Evolutionary conservation across 2,329 filamentous ascomycete genomes (phyloP).

Genomic region (Pseudocercospora fijiensis): DNA sequence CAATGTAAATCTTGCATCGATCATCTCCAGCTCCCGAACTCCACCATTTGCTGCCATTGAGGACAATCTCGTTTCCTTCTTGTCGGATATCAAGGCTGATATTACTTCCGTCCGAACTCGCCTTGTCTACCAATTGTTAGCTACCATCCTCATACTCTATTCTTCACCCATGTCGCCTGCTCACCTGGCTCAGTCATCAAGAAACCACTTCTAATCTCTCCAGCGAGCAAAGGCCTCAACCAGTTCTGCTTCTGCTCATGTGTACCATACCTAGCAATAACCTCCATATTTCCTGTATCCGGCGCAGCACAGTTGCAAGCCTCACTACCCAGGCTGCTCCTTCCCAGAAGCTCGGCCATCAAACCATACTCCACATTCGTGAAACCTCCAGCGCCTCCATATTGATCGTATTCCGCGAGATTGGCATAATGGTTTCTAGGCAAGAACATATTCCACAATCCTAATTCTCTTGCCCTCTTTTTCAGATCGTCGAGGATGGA

Average conservation of each 20-base stretch:
- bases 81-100: conserved; percentile 67
- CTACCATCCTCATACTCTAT: background rate
- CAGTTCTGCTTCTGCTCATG: conserved; percentile 52
- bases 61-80: conserved; percentile 83
- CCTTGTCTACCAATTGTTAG: conserved; percentile 44
- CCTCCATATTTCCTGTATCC: conserved; percentile 55
- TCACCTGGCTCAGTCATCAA: conserved; percentile 46
- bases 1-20: conserved; percentile 88
- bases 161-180: conserved; percentile 26
- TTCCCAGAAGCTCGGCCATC: conserved; percentile 95
- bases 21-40: conserved; percentile 92
- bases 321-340: conserved; percentile 79
- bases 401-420: conserved; percentile 21
- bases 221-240: conserved; percentile 51
- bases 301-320: conserved; percentile 69
- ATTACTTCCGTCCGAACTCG: conserved; percentile 53
- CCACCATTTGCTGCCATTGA: conserved; percentile 99
- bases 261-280: conserved; percentile 54
- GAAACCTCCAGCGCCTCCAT: conserved; percentile 85
- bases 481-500: conserved; percentile 80
- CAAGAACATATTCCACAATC: conserved; percentile 98
- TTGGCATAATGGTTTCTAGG: conserved; percentile 79
- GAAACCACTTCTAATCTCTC: conserved; percentile 52
- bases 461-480: conserved; percentile 74
- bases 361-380: conserved; percentile 95